These are phyloP conservation scores for Epichloe sibirici DNA, from an alignment of 2,329 filamentous ascomycete species.

Conservation along the genomic window DNA sequence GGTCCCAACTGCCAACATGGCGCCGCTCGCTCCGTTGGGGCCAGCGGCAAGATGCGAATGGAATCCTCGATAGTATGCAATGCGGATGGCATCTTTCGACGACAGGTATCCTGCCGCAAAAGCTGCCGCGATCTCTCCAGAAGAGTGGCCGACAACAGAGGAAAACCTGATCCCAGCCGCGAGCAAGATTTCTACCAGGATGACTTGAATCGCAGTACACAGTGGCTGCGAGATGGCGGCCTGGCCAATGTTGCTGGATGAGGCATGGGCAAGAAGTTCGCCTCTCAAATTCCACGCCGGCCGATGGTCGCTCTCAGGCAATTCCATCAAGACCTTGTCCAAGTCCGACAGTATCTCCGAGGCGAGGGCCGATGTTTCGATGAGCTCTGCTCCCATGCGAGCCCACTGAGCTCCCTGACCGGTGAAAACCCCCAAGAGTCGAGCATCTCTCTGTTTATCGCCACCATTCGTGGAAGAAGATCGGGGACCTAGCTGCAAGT, in stretches of 20 bases:
- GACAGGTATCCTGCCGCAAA: constrained; percentile 20
- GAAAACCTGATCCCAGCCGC: constrained; percentile 17
- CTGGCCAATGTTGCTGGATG: not conserved
- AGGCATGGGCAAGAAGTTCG: not conserved
- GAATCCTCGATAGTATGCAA: constrained; percentile 6
- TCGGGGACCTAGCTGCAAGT: not conserved
- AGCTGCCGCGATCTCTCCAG: constrained; percentile 29
- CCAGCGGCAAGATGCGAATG: constrained; percentile 1
- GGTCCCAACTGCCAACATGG: constrained; percentile 14
- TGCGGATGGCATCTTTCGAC: constrained; percentile 1
- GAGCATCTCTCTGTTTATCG: too few species aligned
- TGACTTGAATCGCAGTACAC: constrained; percentile 27
- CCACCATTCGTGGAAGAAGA: constrained; percentile 6
- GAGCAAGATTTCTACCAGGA: constrained; percentile 24
- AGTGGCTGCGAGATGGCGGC: constrained; percentile 17
- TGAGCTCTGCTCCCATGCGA: constrained; percentile 19
- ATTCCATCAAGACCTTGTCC: not conserved
- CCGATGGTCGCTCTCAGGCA: not conserved
- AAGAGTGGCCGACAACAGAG: constrained; percentile 26
- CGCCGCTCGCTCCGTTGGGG: not conserved
- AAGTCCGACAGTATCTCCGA: not conserved
- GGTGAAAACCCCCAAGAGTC: constrained; percentile 17
- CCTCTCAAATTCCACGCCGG: constrained; percentile 3
- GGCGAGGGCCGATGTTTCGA: not conserved
- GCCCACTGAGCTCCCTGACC: constrained; percentile 23